Percentiles rank a stretch among this genome's conserved stretches.
Evolutionary conservation across 371 early-diverging fungal species (phyloP).

Genomic region (Umbelopsis sp.): DNA sequence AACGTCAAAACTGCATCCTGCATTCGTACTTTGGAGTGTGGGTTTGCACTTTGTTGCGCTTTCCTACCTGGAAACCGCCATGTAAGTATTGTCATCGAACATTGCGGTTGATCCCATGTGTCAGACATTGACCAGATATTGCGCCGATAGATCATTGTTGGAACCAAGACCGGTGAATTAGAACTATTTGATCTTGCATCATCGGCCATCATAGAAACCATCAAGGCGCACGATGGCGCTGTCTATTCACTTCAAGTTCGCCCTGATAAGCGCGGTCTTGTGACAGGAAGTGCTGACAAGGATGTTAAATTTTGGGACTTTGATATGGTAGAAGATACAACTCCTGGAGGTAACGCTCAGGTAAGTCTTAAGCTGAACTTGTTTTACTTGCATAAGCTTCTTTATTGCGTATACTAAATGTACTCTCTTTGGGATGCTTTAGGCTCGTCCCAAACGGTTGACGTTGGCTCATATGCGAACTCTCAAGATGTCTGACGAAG

Average conservation of each 20-base stretch:
- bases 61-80: conserved; percentile 93
- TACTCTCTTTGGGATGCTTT: not conserved
- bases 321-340: conserved; percentile 51
- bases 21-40: conserved; percentile 86
- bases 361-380: not conserved
- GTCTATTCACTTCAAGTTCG: conserved; percentile 86
- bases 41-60: conserved; percentile 81
- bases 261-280: conserved; percentile 89
- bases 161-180: conserved; percentile 89
- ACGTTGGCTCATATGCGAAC: conserved; percentile 88
- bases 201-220: conserved; percentile 76
- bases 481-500: conserved; percentile 92
- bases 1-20: conserved; percentile 79
- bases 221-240: conserved; percentile 89
- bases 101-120: too few species aligned
- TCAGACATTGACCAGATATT: not conserved
- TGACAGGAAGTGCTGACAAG: conserved; percentile 93
- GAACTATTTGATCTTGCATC: conserved; percentile 89
- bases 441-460: conserved; percentile 51
- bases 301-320: conserved; percentile 98
- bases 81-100: conserved; percentile 37
- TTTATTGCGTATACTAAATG: too few species aligned
- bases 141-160: conserved; percentile 71
- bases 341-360: conserved; percentile 19
- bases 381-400: too few species aligned